Conservation (phyloP, 176 grass and related monocot species). For the Calamus simplicifolius region DNA sequence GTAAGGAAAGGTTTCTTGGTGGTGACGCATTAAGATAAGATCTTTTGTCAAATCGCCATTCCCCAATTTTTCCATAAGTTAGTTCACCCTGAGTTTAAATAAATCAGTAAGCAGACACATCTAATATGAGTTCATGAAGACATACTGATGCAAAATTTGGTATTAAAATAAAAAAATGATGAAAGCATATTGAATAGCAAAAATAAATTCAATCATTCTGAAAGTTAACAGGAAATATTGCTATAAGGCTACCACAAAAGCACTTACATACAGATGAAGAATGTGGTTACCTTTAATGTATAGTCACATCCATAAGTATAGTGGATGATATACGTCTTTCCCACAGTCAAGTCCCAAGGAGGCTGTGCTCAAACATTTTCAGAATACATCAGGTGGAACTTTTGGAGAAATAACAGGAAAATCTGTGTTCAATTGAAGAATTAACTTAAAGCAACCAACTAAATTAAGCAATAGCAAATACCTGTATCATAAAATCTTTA, state of each 20-base stretch:
- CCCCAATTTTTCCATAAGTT: constrained; percentile 89
- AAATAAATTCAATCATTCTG: background rate
- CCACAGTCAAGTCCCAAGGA: constrained; percentile 68
- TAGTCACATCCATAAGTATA: constrained; percentile 98
- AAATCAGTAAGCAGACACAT: background rate
- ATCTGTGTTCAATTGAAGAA: too few relatives aligned
- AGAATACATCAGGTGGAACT: constrained; percentile 13
- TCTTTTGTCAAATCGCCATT: constrained; percentile 98
- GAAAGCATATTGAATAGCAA: background rate
- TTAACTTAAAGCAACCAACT: constrained; percentile 2
- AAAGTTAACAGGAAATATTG: background rate
- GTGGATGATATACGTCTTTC: constrained; percentile 73
- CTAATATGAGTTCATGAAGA: too few relatives aligned
- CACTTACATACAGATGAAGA: too few relatives aligned
- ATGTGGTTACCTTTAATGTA: constrained; percentile 51
- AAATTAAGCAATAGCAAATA: constrained; percentile 27
- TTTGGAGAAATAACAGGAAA: background rate
- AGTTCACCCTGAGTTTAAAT: constrained; percentile 56
- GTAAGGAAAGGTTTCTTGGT: constrained; percentile 85
- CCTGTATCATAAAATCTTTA: constrained; percentile 99
- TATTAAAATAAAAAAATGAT: too few relatives aligned
- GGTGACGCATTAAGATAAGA: constrained; percentile 68
- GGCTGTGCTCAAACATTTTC: constrained; percentile 49
- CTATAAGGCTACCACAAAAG: constrained; percentile 1
- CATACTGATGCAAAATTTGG: too few relatives aligned